Base-by-base conservation (phyloP, 352 stramenopile species). In the Phytophthora litchii region DNA sequence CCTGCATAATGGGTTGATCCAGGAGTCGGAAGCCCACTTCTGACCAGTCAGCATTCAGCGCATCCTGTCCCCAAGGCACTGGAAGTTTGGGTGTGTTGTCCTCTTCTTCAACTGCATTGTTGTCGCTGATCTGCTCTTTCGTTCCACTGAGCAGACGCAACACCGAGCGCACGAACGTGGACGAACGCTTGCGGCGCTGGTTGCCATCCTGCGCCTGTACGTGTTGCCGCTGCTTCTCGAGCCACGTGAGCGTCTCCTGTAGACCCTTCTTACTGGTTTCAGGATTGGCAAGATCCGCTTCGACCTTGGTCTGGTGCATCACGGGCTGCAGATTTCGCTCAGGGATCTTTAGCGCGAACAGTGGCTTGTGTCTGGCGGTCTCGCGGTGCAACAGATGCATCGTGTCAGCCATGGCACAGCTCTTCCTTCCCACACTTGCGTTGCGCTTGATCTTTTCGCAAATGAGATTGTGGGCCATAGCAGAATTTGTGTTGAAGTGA, bases 211-310 rank as follows among this genome's bases (percentile, higher is more conserved):
- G 51, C 10, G 70, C 31, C 25, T 71, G 52, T 16, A 66, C 61
- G 42, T 67, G 52, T 9, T 82, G 60, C 48, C 79, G 71, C 52
- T 89, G 76, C 47, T 79, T 73, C 58, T 89, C 83, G 11, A 92
- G 74, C 83, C 82, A 91, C 41, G 66, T 67, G 45, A 91, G 83
- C 49, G 82, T 91, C 38, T 89, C 71, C 19, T 80, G 53, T 53
- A 91, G 54, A 32, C 74, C 76, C 13, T 68, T 65, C 51, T 72
- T 80, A n/a, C n/a, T 34, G 29, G 29, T 34, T 1, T 34, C 29
- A 1, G 10, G 29, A 12, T 12, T 3, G 27, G 25, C 38, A 37
- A 17, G 10, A 16, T 8, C 9, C 34, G 4, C 20, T n/a, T 40
- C 19, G 16, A 23, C 40, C 16, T 56, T 56, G 10, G 25, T 6